Evolutionary conservation across 768 basidiomycete genomes (phyloP), one percentile per base, ranked within the genome.

Genomic region (Amanita brunnescens): DNA sequence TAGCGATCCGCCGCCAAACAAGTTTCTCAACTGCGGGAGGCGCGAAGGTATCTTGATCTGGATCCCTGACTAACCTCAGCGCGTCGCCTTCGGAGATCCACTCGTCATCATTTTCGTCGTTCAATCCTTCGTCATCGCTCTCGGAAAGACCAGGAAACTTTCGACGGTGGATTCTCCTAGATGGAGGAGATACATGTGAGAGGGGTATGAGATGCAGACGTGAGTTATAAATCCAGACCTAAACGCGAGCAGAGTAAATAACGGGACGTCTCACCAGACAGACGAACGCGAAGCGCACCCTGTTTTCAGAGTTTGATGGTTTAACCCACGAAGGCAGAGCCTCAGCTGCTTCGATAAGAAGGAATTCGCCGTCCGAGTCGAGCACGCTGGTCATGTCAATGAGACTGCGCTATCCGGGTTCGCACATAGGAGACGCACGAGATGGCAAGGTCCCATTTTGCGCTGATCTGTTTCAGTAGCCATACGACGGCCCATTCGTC

Each of bases 401-500:
- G 21, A 30, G 47, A 10, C 53, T 47, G 21, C 14, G 41, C 42
- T 40, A 20, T 56, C 51, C 8, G 47, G 16, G 16, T 18, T 55
- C 10, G 43, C 26, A 43, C 54, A 14, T 20, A 49, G 35, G 9
- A 51, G 24, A 62, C 77, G 52, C 57, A 93, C 92, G 86, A 84
- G 51, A 91, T 79, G 8, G 78, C 80, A 33, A 93, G 65, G 57
- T 92, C 86, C 86, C 87, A 94, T 55, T 79, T 80, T 35, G 73
- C 68, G 54, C 83, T 86, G 52, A 95, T 73, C 65, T 90, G 78
- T 58, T 74, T 77, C 52, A 98, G 69, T 42, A 98, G 70, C 90
- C 91, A 98, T 14, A 97, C 92, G 12, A 79, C 76, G 63, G 84
- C 85, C 96, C 96, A 99, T 67, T 99, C 96, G 60, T 99, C 96